Base-by-base conservation (phyloP, 768 basidiomycete genomes). In the Phaeolepiota aurea region DNA sequence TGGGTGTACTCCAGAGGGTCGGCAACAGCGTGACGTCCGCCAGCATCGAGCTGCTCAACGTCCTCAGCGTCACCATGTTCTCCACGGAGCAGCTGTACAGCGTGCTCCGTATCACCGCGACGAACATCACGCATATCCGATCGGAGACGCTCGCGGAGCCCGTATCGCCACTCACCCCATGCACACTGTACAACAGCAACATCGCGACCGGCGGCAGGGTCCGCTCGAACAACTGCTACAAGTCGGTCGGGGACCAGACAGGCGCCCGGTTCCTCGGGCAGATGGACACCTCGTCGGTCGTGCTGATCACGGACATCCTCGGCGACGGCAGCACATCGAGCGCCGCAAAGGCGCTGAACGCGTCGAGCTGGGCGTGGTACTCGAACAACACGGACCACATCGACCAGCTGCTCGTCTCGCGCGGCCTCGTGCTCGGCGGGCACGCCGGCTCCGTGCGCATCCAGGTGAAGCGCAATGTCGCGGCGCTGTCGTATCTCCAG, bases 401-500 rank as follows among this genome's bases (percentile, higher is more conserved):
- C 12, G 47, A 48, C 28, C 28, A 42, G 16, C 21, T 45, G 23
- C 41, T 48, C 37, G 25, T 40, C 14, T 45, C 47, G 2, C 33
- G 47, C 18, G 36, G 32, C 7, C 23, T 48, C 31, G 37, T 48
- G 31, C 32, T 45, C 3, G 38, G 31, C 10, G 47, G 44, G 22
- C 20, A 45, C 31, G 20, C 23, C 15, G 22, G n/a, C 9, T 14
- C 21, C 21, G 32, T 38, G 1, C 21, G 14, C 16, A 25, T 48
- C 1, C 22, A 19, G 18, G 41, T 38, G 21, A 15, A 45, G 18
- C 28, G 42, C n/a, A 16, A 14, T 12, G 37, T 41, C 13, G 36
- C 44, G 7, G 47, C 44, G 7, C 25, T 48, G 10, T 45, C 47
- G 4, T 45, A 48, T 22, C 40, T 45, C 20, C 47, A 48, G 31